Evolutionary conservation across 202 grass and related monocot species (phyloP), one percentile per base, ranked within the genome.

Genomic region (Schoenoplectus tabernaemontani): DNA sequence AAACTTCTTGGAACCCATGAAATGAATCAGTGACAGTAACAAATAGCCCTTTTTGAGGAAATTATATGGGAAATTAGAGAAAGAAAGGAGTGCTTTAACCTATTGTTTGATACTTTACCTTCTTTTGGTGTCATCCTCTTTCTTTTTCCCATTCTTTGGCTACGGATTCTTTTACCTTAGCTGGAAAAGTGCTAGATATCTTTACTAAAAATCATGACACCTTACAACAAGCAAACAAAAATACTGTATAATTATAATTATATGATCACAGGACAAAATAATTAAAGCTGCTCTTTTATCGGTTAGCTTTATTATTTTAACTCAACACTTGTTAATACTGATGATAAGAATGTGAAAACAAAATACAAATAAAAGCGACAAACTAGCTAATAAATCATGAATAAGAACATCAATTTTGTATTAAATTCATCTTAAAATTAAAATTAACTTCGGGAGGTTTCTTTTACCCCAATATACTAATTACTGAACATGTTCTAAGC

Each of bases 71-170:
- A 71, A 75, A 56, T 60, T 41, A 73, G 26, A 73, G 64, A 69
- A 82, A 48, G 22, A 80, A 36, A 4, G 7, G 2, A 47, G 39
- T 47, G 43, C 58, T 80, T 64, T 80, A 57, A 30, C 26, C 58
- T 48, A 66, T 83, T 75, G 36, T 43, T 0, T 2, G 20, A 88
- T 90, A 15, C 91, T 88, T 93, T 93, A 17, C 78, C 88, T 88
- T 88, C 77, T 71, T 90, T 84, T 69, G 32, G 86, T 64, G 88
- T 38, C 75, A 84, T 71, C 41, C 70, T 62, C 47, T n/a, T 50
- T 32, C 32, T 7, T 37, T 50, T 72, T 84, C 59, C 54, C 47
- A 46, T 64, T 86, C 59, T 78, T 78, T 77, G 68, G 57, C 42
- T 85, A 87, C 67, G 2, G 11, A 9, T 56, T 59, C 22, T 34